Base-by-base conservation (phyloP, 1,284 basidiomycete genomes). In the Polyporus tsugae region DNA sequence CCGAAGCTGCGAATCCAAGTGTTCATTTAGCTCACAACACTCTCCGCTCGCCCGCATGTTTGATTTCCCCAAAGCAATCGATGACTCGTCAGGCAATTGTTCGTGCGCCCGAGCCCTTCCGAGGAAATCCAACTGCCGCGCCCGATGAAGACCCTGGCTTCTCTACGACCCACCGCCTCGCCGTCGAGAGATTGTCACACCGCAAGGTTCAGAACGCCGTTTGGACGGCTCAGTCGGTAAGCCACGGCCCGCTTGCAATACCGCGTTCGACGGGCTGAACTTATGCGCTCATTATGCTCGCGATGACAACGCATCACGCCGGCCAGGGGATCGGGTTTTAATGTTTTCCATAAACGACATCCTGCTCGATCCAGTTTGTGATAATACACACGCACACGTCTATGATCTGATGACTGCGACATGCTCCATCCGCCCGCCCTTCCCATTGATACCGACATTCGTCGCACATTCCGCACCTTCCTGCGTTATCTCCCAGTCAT, bases 401-500 rank as follows among this genome's bases (percentile, higher is more conserved):
- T 70, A 77, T 76, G 75, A 76, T 77, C 74, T 76, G 76, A 77
- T 77, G 74, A 76, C 73, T 69, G 60, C 65, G 63, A 71, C 67
- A 71, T 57, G 69, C 71, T 65, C 69, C 69, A 62, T 72, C 67
- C 67, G 60, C 69, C 61, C 70, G 58, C 62, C 60, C 65, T 67
- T 72, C 65, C 46, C 67, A 67, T 72, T 68, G 72, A 72, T 73
- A 75, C 62, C 69, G 68, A 62, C 57, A 64, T 70, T 64, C 63
- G 68, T 64, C 67, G 67, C 68, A 72, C 70, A 57, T 72, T 69
- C 74, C 75, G 73, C 73, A 67, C 35, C 64, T 68, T 63, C 64
- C 63, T 70, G 69, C 72, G 76, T 78, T 78, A 79, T 78, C 78
- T 69, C 62, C 62, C 64, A 53, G 74, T 78, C 78, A 79, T 78